phyloP scores from a whole-genome alignment of 2,329 filamentous ascomycete genomes.

The Diaporthe humulicola region DNA sequence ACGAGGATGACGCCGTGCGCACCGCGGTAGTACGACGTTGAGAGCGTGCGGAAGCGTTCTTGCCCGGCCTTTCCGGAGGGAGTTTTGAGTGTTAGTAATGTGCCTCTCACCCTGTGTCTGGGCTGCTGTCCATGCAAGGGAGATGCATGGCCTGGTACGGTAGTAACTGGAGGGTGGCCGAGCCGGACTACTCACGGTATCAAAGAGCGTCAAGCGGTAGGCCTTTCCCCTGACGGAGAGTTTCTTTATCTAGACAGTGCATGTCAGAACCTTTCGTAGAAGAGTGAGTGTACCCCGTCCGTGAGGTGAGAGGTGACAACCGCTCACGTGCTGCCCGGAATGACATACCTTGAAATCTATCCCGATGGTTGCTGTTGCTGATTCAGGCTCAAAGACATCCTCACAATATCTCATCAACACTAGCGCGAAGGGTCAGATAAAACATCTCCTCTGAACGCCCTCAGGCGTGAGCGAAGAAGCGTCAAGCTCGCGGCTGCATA shows the following conservation, averaged over 20 bases:
- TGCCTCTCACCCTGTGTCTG: neutral
- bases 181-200: slow-evolving; percentile 57
- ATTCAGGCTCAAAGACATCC: slow-evolving; percentile 69
- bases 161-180: neutral
- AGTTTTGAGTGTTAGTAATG: neutral
- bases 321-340: neutral
- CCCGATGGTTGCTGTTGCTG: slow-evolving; percentile 67
- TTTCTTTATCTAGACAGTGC: slow-evolving; percentile 60
- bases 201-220: slow-evolving; percentile 66
- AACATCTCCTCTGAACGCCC: neutral
- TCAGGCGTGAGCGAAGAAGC: neutral
- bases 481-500: neutral
- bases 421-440: slow-evolving; percentile 42
- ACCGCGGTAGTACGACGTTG: slow-evolving; percentile 64
- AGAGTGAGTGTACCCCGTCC: neutral
- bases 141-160: neutral
- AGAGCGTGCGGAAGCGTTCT: slow-evolving; percentile 64
- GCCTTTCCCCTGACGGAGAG: slow-evolving; percentile 64
- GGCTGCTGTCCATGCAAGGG: neutral
- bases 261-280: slow-evolving; percentile 4
- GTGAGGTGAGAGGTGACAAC: neutral
- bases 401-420: slow-evolving; percentile 69
- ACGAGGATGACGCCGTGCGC: slow-evolving; percentile 64
- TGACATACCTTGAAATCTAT: slow-evolving; percentile 67
- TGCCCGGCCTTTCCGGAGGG: slow-evolving; percentile 54